Conservation (phyloP, 2,329 filamentous ascomycete species). For the Cryoendolithus antarcticus region DNA sequence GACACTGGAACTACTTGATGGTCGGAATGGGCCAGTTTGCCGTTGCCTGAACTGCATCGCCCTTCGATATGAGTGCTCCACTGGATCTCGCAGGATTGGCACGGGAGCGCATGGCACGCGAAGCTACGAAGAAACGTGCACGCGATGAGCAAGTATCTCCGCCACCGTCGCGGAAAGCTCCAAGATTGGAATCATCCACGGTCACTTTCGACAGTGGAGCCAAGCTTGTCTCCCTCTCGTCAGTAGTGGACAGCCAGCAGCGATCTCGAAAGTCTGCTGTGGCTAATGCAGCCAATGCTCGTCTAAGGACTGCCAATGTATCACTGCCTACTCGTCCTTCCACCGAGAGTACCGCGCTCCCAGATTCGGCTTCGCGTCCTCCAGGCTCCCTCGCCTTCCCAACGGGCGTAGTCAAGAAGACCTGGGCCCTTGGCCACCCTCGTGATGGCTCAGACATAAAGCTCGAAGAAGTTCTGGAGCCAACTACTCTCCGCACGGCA, state of each 20-base stretch:
- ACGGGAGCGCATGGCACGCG: too few species aligned
- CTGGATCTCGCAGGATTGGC: too few species aligned
- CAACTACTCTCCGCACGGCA: conserved; percentile 57
- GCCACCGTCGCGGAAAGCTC: conserved; percentile 10
- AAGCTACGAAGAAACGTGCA: too few species aligned
- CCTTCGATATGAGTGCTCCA: too few species aligned
- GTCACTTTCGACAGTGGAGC: conserved; percentile 12
- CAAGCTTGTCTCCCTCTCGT: conserved; percentile 14
- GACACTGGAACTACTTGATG: too few species aligned
- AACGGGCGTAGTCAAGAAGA: conserved; percentile 63
- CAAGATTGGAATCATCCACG: conserved; percentile 13
- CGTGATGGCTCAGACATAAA: conserved; percentile 62
- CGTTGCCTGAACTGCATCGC: too few species aligned
- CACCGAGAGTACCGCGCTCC: neutral
- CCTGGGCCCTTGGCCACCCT: conserved; percentile 55
- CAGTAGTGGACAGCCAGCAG: conserved; percentile 12
- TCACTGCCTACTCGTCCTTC: conserved; percentile 4
- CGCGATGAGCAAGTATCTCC: too few species aligned
- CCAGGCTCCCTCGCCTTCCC: conserved; percentile 33
- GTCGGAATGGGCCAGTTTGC: too few species aligned
- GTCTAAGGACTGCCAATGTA: conserved; percentile 11
- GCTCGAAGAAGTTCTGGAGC: conserved; percentile 76
- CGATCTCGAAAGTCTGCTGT: conserved; percentile 10
- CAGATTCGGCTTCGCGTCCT: neutral
- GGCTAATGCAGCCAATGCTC: conserved; percentile 13